Evolutionary conservation across 1,284 basidiomycete species (phyloP), one percentile per base, ranked within the genome.

Genomic region (Laetiporus sulphureus): DNA sequence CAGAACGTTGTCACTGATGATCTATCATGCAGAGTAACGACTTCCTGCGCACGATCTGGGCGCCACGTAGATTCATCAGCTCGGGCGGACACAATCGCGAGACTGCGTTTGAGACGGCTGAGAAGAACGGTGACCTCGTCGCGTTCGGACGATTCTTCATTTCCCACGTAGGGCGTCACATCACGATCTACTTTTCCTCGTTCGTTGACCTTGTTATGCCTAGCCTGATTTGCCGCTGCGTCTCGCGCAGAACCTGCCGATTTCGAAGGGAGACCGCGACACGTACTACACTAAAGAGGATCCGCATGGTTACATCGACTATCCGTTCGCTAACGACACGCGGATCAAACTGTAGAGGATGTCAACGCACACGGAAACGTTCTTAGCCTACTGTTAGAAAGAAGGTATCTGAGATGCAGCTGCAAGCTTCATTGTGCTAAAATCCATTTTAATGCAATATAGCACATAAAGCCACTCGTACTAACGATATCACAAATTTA

Each of bases 61-160:
- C 51, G 0, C 52, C 50, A 0, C 46, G 57, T 19, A 36, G 57
- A 15, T 41, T 61, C 38, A 52, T 72, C 61, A 50, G 58, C 62
- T 51, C 67, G 4, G 66, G 67, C 3, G 69, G 68, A 10, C 61
- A 58, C 38, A 56, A 47, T 0, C 45, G 58, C 4, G 59, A 57
- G 35, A 49, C 27, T 2, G 65, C 62, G 16, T 41, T 62, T 4
- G 39, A 49, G 12, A 36, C 38, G 3, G 59, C 59, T 2, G 60
- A 63, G 49, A 42, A 59, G 56, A 48, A 56, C 48, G 57, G 61
- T 45, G 55, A 69, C 49, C 30, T 73, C 7, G 55, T 74, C 31
- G 71, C 66, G 0, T 71, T 75, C 46, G 77, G 72, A 1, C 59
- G 75, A 10, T 55, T 55, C 40, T 79, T 72, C 51, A 71, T 77